Evolutionary conservation across 495 filamentous ascomycete species (phyloP), one percentile per base, ranked within the genome.

Genomic region (Aspergillus bridgeri): DNA sequence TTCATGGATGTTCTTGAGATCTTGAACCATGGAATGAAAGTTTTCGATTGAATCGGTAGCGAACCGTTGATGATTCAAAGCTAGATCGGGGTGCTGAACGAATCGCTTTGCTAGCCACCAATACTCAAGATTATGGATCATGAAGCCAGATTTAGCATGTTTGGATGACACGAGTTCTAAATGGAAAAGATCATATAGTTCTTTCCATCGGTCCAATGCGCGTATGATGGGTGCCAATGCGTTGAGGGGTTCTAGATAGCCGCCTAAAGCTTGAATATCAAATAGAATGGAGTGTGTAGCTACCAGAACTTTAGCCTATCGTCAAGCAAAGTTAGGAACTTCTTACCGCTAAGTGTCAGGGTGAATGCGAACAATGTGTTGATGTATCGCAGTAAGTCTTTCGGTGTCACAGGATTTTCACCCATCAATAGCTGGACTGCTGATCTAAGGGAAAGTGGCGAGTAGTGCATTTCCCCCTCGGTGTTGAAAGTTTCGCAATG

Each of bases 91-190:
- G 1, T 42, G 42, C 44, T 17, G 27, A 33, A 49, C 44, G 1
- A 56, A 45, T 8, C 13, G 21, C n/a, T 56, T 56, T 11, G 53
- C 53, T 22, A 56, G 17, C 53, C 53, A 56, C 53, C 53, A 56
- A 19, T 33, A 56, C 43, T 56, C 53, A 11, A 56, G 23, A 17
- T n/a, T 45, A 24, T 56, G 53, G 15, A 49, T 29, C 42, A 56
- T 56, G 44, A 56, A 56, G n/a, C 53, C 53, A 0, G 53, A 7
- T 18, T 17, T 45, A 6, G 33, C 9, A 7, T 18, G 24, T 19
- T 18, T 27, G 45, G 53, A n/a, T 0, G 42, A 2, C n/a, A 42
- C 15, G 4, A 18, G 3, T 2, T 19, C 18, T 1, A 23, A 19
- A 7, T 24, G n/a, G 11, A 56, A 42, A n/a, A 11, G 0, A n/a